Evolutionary conservation across 208 protist genomes (phyloP).

Genomic region (Trypanosoma rangeli): DNA sequence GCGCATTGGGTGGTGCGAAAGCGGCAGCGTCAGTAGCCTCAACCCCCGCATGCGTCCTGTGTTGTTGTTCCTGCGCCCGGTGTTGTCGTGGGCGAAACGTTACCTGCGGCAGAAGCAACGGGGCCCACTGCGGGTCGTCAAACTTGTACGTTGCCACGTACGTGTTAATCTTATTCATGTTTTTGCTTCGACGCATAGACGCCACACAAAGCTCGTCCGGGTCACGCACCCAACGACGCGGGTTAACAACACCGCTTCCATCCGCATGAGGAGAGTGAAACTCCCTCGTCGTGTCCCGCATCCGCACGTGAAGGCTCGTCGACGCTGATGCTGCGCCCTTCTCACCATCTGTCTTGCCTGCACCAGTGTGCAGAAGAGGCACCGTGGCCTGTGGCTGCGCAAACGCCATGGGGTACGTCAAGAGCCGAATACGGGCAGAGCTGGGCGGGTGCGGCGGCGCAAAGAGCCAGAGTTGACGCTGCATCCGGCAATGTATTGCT

Average conservation of each 20-base stretch:
- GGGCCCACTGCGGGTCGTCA: constrained; percentile 78
- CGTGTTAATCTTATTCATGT: constrained; percentile 75
- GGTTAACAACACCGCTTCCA: constrained; percentile 3
- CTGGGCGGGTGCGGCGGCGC: constrained; percentile 9
- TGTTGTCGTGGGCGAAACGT: constrained; percentile 23
- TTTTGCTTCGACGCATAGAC: constrained; percentile 66
- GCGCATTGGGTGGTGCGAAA: not conserved
- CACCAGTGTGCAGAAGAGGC: constrained; percentile 35
- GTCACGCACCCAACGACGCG: constrained; percentile 82
- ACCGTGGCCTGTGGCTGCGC: constrained; percentile 54
- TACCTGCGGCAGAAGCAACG: constrained; percentile 76
- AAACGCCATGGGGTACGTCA: constrained; percentile 78
- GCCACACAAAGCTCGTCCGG: constrained; percentile 83
- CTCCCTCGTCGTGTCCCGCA: constrained; percentile 11
- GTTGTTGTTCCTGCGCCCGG: constrained; percentile 17
- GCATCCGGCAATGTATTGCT: constrained; percentile 9
- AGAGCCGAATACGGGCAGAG: constrained; percentile 38
- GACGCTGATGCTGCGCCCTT: not conserved
- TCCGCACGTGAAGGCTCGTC: constrained; percentile 9
- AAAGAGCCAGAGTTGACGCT: constrained; percentile 9
- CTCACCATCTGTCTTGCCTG: not conserved
- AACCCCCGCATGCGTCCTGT: not conserved
- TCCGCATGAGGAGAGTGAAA: constrained; percentile 4
- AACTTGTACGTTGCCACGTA: constrained; percentile 91
- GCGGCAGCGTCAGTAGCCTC: not conserved